phyloP scores from a whole-genome alignment of 1,284 basidiomycete genomes.

The Cryptococcus sp. region DNA sequence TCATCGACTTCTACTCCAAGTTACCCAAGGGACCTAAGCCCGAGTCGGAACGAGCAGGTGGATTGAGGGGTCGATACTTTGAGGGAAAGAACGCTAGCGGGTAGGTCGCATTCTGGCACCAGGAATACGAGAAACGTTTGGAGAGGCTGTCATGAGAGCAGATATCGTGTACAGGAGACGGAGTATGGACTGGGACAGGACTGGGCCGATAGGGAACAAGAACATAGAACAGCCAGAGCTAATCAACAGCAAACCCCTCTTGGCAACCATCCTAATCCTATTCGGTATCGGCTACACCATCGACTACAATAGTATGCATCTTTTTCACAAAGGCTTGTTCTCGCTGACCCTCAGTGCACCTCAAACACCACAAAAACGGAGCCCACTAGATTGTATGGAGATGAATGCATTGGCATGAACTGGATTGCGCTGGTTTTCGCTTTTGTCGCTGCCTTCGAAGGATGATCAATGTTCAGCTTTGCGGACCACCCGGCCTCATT shows the following conservation, averaged over 20 bases:
- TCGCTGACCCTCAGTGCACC: conserved; percentile 37
- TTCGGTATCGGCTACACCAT: conserved; percentile 82
- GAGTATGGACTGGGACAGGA: neutral
- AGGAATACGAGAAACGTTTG: neutral
- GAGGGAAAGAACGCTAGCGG: conserved; percentile 79
- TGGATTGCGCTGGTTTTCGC: too few species aligned
- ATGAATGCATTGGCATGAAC: neutral
- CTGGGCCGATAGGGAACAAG: neutral
- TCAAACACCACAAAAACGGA: conserved; percentile 47
- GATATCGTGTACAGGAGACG: neutral
- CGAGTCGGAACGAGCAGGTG: conserved; percentile 58
- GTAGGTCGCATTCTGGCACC: conserved; percentile 35
- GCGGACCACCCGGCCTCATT: too few species aligned
- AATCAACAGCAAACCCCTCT: conserved; percentile 52
- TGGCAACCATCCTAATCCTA: conserved; percentile 66
- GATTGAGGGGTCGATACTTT: conserved; percentile 72
- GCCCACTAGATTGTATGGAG: conserved; percentile 32
- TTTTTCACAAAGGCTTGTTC: too few species aligned
- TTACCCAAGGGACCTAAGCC: conserved; percentile 67
- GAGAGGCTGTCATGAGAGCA: neutral
- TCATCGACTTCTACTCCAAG: conserved; percentile 92
- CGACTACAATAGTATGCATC: conserved; percentile 79
- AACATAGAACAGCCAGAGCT: neutral
- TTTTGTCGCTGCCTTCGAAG: too few species aligned
- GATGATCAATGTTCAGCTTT: too few species aligned